Base-by-base conservation (phyloP, 305 asterid species). In the Fraxinus baroniana region DNA sequence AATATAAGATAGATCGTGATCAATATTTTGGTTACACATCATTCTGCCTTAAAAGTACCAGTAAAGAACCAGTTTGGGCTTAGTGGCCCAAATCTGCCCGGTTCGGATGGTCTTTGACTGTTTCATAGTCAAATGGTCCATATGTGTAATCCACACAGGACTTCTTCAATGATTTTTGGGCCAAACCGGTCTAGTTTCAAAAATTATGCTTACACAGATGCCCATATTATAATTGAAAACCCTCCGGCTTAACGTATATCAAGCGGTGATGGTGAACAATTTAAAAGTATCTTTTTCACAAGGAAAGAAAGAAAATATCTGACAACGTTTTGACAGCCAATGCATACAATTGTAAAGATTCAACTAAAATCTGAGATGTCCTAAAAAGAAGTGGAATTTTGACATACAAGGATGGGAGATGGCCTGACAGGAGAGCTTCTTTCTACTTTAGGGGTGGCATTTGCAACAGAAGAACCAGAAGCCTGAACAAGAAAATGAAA, bases 341-440 rank as follows among this genome's bases (percentile, higher is more conserved):
- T 76, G 73, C 80, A 81, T 76, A 78, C 68, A 76, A 70, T 75
- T 73, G 81, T 13, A 4, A 26, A 55, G 46, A 55, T 49, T 76
- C 60, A 84, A 20, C 36, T 55, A 84, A 72, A 70, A 60, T 79
- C 37, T 64, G 83, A 37, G 44, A 28, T 36, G 74, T 79, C 46
- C 73, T 36, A 83, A 79, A 79, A 83, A 81, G 66, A 57, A 39
- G 64, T 15, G 60, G 46, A 80, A 81, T 32, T 78, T 76, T 24
- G 75, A 87, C 97, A 75, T 94, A 97, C 98, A 85, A 88, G 94
- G 82, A 94, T 88, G 78, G 94, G 94, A 81, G 98, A 89, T 62
- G 98, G 98, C 92, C 98, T 90, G 78, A 87, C 98, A 86, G 98
- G 99, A 72, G 99, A 97, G 93, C 97, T 93, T 84, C 98, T 91